phyloP scores from a whole-genome alignment of 257 asterid genomes.

The Apocynum venetum region DNA sequence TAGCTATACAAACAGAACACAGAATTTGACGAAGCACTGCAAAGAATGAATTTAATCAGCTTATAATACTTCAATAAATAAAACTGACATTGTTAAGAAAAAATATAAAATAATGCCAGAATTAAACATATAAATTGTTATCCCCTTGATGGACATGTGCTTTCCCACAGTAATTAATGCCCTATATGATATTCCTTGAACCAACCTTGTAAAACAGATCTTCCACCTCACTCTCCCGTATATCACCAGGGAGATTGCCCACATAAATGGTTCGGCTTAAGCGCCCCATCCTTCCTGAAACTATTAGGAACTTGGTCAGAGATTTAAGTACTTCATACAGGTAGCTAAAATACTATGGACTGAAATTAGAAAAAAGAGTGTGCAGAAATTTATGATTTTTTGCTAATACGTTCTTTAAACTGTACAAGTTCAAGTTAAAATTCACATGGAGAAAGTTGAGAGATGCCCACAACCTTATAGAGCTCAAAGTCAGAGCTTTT shows the following conservation, averaged over 20 bases:
- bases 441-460: neutral
- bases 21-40: neutral
- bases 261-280: constrained; percentile 67
- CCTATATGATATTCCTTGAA: neutral
- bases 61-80: neutral
- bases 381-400: too few relatives aligned
- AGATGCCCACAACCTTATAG: neutral
- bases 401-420: neutral
- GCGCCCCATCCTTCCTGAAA: constrained; percentile 58
- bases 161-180: neutral
- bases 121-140: neutral
- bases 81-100: neutral
- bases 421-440: neutral
- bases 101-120: neutral
- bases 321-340: neutral
- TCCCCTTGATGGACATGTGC: neutral
- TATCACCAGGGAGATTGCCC: constrained; percentile 81
- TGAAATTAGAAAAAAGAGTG: neutral
- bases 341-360: neutral
- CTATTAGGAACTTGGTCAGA: neutral
- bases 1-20: neutral
- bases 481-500: too few relatives aligned
- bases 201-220: constrained; percentile 77
- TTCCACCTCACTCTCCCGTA: constrained; percentile 74
- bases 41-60: neutral